phyloP scores from a whole-genome alignment of 179 eudicot genomes.

The Amaranthus tricolor region DNA sequence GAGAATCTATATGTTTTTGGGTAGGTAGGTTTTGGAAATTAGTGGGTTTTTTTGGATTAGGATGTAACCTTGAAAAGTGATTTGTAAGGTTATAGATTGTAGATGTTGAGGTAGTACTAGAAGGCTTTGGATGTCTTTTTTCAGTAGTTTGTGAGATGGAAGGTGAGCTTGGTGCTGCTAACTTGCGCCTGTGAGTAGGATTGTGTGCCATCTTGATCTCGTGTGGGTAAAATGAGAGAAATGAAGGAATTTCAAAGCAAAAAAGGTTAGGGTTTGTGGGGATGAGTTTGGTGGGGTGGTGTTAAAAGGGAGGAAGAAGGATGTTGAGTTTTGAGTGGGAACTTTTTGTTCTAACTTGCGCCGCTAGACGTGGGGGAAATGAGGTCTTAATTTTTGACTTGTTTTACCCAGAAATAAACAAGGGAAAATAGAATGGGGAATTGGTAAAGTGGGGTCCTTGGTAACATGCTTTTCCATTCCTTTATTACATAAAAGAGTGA shows the following conservation, averaged over 20 bases:
- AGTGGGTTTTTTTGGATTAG: slow-evolving; percentile 29
- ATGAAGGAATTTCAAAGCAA: slow-evolving; percentile 7
- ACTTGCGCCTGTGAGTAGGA: slow-evolving; percentile 42
- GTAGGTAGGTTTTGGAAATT: slow-evolving; percentile 28
- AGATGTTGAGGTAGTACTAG: slow-evolving; percentile 31
- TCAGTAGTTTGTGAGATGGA: slow-evolving; percentile 26
- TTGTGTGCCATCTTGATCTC: slow-evolving; percentile 38
- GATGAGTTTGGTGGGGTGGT: not conserved
- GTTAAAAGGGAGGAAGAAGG: not conserved
- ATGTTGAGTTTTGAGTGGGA: not conserved
- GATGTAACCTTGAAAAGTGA: slow-evolving; percentile 52
- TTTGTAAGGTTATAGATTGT: slow-evolving; percentile 49
- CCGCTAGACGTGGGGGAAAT: not conserved
- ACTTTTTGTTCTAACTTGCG: slow-evolving; percentile 10
- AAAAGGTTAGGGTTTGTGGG: slow-evolving; percentile 9
- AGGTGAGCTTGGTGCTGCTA: slow-evolving; percentile 36
- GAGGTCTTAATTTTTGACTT: slow-evolving; percentile 3
- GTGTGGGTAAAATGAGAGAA: slow-evolving; percentile 2
- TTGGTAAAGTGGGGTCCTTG: slow-evolving; percentile 13
- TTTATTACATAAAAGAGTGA: slow-evolving; percentile 13
- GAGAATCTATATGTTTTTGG: slow-evolving; percentile 24
- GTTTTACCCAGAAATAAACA: not conserved
- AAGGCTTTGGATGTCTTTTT: slow-evolving; percentile 34
- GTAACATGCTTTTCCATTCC: slow-evolving; percentile 20
- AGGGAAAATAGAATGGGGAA: slow-evolving; percentile 1